These are phyloP conservation scores for Rhizopogon vesiculosus DNA, from an alignment of 768 basidiomycete genomes.

Conservation along the genomic window DNA sequence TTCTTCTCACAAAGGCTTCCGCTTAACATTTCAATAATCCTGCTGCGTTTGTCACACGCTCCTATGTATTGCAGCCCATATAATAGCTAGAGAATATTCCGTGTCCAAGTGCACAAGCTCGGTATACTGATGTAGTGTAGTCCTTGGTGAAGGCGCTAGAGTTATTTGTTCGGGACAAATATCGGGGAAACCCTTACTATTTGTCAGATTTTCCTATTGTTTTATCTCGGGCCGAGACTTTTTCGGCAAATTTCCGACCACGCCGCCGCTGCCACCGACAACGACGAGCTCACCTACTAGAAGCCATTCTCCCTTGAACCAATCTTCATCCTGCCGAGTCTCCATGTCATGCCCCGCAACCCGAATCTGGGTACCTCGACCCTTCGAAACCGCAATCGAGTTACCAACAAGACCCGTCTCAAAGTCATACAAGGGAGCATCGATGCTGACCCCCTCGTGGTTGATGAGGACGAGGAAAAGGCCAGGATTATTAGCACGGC, in stretches of 20 bases:
- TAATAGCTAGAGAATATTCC: conserved; percentile 4
- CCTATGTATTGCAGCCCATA: not conserved
- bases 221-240: conserved; percentile 53
- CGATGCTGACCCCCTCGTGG: conserved; percentile 74
- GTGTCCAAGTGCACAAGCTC: not conserved
- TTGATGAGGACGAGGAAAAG: conserved; percentile 86
- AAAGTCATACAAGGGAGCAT: conserved; percentile 78
- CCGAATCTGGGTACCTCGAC: conserved; percentile 72
- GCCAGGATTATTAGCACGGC: conserved; percentile 76
- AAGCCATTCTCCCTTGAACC: conserved; percentile 32
- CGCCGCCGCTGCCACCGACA: conserved; percentile 52
- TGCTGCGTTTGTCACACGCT: not conserved
- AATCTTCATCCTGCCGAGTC: conserved; percentile 31
- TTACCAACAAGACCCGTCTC: conserved; percentile 90
- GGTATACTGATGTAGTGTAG: conserved; percentile 22
- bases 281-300: conserved; percentile 31
- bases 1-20: not conserved
- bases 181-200: conserved; percentile 22
- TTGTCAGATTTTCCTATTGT: conserved; percentile 25
- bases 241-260: conserved; percentile 62
- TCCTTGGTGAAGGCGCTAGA: conserved; percentile 1
- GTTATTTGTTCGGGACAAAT: conserved; percentile 24
- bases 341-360: conserved; percentile 89
- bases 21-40: not conserved
- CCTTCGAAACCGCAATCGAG: conserved; percentile 82